A percentile compares a stretch with the other conserved stretches of the same genome.
These are phyloP conservation scores for Aspergillus sparsus DNA, from an alignment of 495 filamentous ascomycete species.

Conservation along the genomic window DNA sequence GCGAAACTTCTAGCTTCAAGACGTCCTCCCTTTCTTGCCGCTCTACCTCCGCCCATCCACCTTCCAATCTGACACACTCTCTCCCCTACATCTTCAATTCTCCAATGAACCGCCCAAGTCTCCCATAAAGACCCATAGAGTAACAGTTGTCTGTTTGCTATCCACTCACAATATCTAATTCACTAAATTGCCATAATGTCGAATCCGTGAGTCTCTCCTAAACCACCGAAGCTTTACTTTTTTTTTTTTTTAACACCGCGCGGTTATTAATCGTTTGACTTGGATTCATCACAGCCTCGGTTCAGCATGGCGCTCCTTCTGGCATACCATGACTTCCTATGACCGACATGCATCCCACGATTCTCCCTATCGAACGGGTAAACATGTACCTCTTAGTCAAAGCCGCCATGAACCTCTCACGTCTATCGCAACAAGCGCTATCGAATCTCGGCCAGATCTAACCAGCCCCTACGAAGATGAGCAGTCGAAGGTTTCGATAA, in stretches of 20 bases:
- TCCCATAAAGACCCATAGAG: conserved; percentile 15
- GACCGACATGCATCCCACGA: conserved; percentile 80
- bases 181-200: conserved; percentile 23
- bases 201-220: conserved; percentile 26
- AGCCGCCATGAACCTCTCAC: conserved; percentile 72
- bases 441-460: conserved; percentile 75
- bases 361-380: conserved; percentile 81
- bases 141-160: conserved; percentile 12
- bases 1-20: conserved; percentile 8
- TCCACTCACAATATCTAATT: neutral
- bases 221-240: conserved; percentile 1
- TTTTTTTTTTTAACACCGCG: neutral
- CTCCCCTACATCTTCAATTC: conserved; percentile 11
- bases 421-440: conserved; percentile 73
- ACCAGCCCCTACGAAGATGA: conserved; percentile 75
- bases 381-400: conserved; percentile 74
- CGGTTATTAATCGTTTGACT: conserved; percentile 8
- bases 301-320: conserved; percentile 74
- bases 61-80: conserved; percentile 23
- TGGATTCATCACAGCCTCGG: conserved; percentile 51
- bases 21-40: conserved; percentile 17
- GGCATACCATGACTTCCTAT: conserved; percentile 91
- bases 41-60: conserved; percentile 12
- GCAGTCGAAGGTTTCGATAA: conserved; percentile 54
- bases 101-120: conserved; percentile 24